Evolutionary conservation across 2,329 filamentous ascomycete species (phyloP), one percentile per base, ranked within the genome.

Genomic region (Orbilia javanica): DNA sequence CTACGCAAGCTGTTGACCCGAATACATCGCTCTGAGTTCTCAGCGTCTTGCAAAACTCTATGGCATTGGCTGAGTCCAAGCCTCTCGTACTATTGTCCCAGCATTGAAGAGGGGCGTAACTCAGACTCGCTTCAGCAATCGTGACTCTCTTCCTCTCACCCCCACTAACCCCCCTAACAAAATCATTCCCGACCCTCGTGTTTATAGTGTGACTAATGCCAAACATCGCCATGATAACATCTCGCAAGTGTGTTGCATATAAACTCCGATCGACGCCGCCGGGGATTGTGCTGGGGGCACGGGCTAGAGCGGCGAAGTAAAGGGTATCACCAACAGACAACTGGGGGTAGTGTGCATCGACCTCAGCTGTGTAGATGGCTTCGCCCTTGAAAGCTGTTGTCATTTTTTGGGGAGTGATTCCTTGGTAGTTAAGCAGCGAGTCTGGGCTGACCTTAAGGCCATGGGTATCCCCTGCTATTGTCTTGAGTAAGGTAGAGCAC

Each of bases 341-440:
- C 85, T 90, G 88, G 10, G 92, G 92, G 82, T 94, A 94, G 84
- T 95, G 92, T 3, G 92, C 90, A 82, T 96, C 93, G 42, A 93
- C 90, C 83, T 96, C 93, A 75, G 92, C 92, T 0, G 92, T 94
- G 85, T 96, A 96, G 83, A 96, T 94, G 79, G 92, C 92, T 84
- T 96, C 93, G 80, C 93, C 93, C 29, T 92, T 90, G 85, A 95
- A 94, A 79, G 88, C 86, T 10, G 88, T 89, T 84, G 92, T 89
- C 92, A 96, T 95, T 82, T 93, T 88, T 82, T 92, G n/a, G 18
- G 67, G 29, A 22, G 55, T 70, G 63, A 66, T 83, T 87, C 90
- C 91, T 83, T 95, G 91, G 82, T 96, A 96, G 85, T 96, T 94
- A 82, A 96, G 89, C 79, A 92, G 89, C 0, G 91, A 90, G 6